These are phyloP conservation scores for Ascocoryne sarcoides DNA, from an alignment of 2,329 filamentous ascomycete species.

Conservation along the genomic window DNA sequence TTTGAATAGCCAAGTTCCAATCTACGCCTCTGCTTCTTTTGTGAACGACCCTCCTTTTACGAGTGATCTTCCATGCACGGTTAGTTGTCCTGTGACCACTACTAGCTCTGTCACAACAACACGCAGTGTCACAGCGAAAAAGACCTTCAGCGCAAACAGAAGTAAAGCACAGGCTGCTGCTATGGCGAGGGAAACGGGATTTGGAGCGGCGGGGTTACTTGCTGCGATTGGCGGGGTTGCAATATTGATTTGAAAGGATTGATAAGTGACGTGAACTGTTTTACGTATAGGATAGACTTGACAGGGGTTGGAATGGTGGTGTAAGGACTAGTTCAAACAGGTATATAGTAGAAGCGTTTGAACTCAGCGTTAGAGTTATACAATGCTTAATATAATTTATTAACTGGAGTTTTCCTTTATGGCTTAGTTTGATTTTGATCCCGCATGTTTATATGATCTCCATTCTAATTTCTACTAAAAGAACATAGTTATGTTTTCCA, in stretches of 20 bases:
- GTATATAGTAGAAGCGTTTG: no score
- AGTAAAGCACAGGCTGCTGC: constrained; percentile 5
- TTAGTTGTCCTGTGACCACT: constrained; percentile 30
- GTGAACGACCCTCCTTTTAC: constrained; percentile 30
- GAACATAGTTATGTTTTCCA: no score
- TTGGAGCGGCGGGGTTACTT: constrained; percentile 9
- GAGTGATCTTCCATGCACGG: constrained; percentile 35
- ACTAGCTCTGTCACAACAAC: neutral
- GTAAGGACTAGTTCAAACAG: no score
- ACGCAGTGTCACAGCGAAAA: neutral
- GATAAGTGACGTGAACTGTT: no score
- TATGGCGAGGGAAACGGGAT: constrained; percentile 13
- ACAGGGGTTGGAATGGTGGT: no score
- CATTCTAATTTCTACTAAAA: no score
- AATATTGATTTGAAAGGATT: constrained; percentile 16
- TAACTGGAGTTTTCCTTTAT: no score
- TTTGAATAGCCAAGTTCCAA: constrained; percentile 30
- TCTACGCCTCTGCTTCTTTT: constrained; percentile 23
- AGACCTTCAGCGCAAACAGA: constrained; percentile 1
- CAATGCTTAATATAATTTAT: no score
- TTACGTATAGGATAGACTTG: no score
- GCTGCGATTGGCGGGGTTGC: constrained; percentile 17
- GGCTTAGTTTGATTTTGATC: no score
- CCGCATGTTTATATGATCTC: no score
- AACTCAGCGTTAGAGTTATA: no score